These are phyloP conservation scores for Euphrasia confusa DNA, from an alignment of 257 asterid species.

Conservation along the genomic window DNA sequence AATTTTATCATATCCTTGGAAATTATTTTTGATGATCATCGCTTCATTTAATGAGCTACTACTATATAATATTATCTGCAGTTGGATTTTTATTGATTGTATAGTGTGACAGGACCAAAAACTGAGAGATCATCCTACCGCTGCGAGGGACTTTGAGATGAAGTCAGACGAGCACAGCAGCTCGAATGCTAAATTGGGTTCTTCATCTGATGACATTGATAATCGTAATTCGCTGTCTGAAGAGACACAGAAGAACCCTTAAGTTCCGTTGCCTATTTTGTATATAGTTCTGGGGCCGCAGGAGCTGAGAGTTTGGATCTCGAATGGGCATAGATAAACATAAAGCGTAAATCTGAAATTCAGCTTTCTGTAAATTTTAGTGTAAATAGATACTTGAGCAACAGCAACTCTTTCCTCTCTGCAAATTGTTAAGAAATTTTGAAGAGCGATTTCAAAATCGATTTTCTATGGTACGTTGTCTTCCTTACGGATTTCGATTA, in stretches of 20 bases:
- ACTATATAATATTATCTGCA: neutral
- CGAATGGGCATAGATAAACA: neutral
- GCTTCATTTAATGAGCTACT: no score
- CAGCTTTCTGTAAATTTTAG: conserved; percentile 4
- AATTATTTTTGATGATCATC: neutral
- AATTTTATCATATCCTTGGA: neutral
- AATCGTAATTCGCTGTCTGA: conserved; percentile 43
- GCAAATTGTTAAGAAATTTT: conserved; percentile 18
- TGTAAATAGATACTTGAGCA: conserved; percentile 24
- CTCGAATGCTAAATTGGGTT: conserved; percentile 34
- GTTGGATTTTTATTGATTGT: neutral
- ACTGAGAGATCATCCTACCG: conserved; percentile 74
- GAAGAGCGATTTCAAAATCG: neutral
- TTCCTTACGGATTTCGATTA: no score
- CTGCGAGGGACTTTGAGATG: conserved; percentile 80
- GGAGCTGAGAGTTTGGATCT: conserved; percentile 9
- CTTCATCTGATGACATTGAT: conserved; percentile 33
- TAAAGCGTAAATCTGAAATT: neutral
- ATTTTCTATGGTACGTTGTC: no score
- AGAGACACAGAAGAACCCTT: conserved; percentile 39
- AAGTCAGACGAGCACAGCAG: conserved; percentile 53
- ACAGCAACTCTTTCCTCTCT: conserved; percentile 10
- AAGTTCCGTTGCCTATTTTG: neutral
- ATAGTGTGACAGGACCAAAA: conserved; percentile 69
- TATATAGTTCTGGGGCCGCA: neutral